phyloP scores from a whole-genome alignment of 345 rosid genomes.

The Camelina laxa region DNA sequence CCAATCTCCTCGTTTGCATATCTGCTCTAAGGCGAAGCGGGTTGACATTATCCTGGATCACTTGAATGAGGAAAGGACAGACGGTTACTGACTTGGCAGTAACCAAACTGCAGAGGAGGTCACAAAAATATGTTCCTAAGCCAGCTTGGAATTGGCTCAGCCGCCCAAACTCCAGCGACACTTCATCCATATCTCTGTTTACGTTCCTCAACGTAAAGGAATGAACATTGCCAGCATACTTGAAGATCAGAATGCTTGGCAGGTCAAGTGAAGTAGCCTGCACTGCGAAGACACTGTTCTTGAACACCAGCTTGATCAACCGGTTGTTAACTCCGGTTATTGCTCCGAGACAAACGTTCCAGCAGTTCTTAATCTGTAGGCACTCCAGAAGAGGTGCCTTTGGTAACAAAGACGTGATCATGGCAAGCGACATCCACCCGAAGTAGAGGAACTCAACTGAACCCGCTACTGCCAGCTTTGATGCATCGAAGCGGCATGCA shows the following conservation, averaged over 20 bases:
- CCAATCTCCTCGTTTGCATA: neutral
- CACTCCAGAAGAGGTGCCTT: conserved; percentile 45
- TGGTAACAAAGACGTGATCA: conserved; percentile 23
- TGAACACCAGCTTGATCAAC: conserved; percentile 40
- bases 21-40: neutral
- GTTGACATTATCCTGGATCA: neutral
- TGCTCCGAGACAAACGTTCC: conserved; percentile 32
- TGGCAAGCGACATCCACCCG: conserved; percentile 41
- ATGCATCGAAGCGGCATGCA: conserved; percentile 38
- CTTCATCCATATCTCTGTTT: neutral
- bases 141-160: accelerated
- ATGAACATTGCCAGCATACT: neutral
- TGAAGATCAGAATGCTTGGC: neutral
- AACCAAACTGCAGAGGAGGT: neutral
- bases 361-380: conserved; percentile 47
- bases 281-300: conserved; percentile 35
- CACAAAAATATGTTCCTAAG: neutral
- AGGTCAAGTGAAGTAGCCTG: neutral
- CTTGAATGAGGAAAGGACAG: neutral
- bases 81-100: neutral
- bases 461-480: neutral
- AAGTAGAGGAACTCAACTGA: conserved; percentile 41
- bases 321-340: neutral
- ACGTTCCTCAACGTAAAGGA: neutral
- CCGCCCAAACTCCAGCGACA: accelerated